phyloP scores from a whole-genome alignment of 2,329 filamentous ascomycete species.

The Zymoseptoria pseudotritici region DNA sequence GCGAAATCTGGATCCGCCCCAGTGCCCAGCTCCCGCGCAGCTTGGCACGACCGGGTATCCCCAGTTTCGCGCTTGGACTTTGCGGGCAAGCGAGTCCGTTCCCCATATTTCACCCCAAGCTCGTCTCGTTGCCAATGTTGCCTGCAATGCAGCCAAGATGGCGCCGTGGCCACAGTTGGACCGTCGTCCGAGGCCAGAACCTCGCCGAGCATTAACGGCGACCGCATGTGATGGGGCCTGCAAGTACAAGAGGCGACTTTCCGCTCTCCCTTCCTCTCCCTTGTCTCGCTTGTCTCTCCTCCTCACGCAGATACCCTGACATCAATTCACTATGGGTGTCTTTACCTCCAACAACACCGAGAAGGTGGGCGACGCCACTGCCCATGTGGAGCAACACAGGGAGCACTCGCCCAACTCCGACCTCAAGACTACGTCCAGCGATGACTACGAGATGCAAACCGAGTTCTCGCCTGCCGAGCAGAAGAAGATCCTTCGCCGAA shows the following conservation, averaged over 20 bases:
- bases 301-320: neutral
- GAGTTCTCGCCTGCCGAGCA: slow-evolving; percentile 19
- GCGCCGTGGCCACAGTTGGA: neutral
- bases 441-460: slow-evolving; percentile 3
- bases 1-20: neutral
- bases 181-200: neutral
- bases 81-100: neutral
- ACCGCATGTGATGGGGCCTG: neutral
- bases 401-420: slow-evolving; percentile 2
- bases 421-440: neutral
- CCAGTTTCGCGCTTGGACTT: neutral
- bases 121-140: neutral
- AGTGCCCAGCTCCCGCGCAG: neutral
- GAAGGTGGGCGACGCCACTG: slow-evolving; percentile 5
- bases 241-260: neutral
- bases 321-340: neutral
- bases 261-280: neutral
- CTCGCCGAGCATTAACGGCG: neutral
- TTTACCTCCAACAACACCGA: slow-evolving; percentile 1
- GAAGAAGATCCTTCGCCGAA: slow-evolving; percentile 52
- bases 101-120: neutral
- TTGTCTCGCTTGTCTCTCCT: neutral
- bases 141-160: neutral
- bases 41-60: neutral
- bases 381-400: slow-evolving; percentile 5